Percentiles rank a stretch among this genome's conserved stretches.
These are phyloP conservation scores for Aquilaria sinensis DNA, from an alignment of 345 rosid genomes.

Conservation along the genomic window DNA sequence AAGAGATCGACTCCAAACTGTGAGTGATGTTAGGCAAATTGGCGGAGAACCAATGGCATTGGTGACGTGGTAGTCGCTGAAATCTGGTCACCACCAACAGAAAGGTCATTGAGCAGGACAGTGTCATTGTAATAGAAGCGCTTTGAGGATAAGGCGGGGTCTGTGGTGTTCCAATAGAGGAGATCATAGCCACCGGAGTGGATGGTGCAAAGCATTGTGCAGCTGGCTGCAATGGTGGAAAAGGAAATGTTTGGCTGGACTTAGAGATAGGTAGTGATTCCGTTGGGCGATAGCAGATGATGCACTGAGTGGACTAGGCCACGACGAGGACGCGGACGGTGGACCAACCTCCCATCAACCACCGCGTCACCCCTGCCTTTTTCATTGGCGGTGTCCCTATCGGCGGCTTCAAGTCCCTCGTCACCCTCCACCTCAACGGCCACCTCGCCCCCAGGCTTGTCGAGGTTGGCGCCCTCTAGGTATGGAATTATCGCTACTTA, in stretches of 20 bases:
- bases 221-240: slow-evolving; percentile 45
- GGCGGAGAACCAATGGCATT: too few species aligned
- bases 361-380: too few species aligned
- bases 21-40: background rate
- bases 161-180: slow-evolving; percentile 42
- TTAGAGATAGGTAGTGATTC: too few species aligned
- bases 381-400: too few species aligned
- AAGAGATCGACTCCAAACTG: slow-evolving; percentile 35
- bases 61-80: too few species aligned
- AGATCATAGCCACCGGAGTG: slow-evolving; percentile 36
- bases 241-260: slow-evolving; percentile 39
- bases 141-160: slow-evolving; percentile 14
- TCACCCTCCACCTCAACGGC: too few species aligned
- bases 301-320: slow-evolving; percentile 15
- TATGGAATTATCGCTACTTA: too few species aligned
- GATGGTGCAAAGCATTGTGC: slow-evolving; percentile 40
- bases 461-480: too few species aligned
- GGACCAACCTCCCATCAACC: too few species aligned
- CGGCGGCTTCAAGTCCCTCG: too few species aligned
- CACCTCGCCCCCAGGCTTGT: too few species aligned
- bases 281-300: slow-evolving; percentile 33
- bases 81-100: too few species aligned
- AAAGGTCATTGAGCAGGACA: slow-evolving; percentile 1
- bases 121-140: slow-evolving; percentile 38
- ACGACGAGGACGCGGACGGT: slow-evolving; percentile 45